These are phyloP conservation scores for Lachancea cidri DNA, from an alignment of 805 yeast genomes.

Conservation along the genomic window DNA sequence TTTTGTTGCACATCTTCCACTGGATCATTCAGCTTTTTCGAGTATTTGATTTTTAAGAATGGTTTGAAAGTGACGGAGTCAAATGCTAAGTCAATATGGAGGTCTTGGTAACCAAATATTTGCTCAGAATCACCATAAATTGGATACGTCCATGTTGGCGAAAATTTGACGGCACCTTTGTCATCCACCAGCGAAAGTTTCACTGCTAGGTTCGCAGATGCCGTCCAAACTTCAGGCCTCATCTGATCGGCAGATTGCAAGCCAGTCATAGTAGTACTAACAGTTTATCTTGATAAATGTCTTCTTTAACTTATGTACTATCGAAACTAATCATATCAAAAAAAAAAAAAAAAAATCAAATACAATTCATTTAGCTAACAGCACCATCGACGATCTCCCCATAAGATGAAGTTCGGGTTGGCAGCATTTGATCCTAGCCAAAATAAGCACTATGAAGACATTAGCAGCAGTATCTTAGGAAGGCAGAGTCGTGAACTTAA, in stretches of 20 bases:
- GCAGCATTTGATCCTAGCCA: slow-evolving; percentile 39
- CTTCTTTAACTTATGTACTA: no score
- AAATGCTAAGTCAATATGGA: slow-evolving; percentile 62
- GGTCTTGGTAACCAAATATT: slow-evolving; percentile 74
- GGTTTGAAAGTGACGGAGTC: slow-evolving; percentile 74
- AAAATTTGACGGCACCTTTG: slow-evolving; percentile 56
- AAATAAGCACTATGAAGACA: slow-evolving; percentile 12
- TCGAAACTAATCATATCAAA: no score
- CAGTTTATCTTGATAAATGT: no score
- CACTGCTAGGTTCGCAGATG: slow-evolving; percentile 64
- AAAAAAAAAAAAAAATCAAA: neutral
- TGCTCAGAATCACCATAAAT: slow-evolving; percentile 89
- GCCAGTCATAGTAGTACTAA: neutral
- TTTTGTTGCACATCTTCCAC: slow-evolving; percentile 55
- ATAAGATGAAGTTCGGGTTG: slow-evolving; percentile 36
- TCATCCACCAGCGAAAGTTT: slow-evolving; percentile 56
- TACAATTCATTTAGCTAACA: neutral
- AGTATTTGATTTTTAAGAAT: slow-evolving; percentile 54
- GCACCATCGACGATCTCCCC: slow-evolving; percentile 1
- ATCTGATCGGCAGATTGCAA: slow-evolving; percentile 24
- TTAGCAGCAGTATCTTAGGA: slow-evolving; percentile 30
- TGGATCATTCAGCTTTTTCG: slow-evolving; percentile 45
- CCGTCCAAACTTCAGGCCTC: slow-evolving; percentile 71
- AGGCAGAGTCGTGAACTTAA: slow-evolving; percentile 56
- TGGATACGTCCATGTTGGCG: slow-evolving; percentile 85